Evolutionary conservation across 331 rosid species (phyloP).

Genomic region (Pyracantha coccinea): DNA sequence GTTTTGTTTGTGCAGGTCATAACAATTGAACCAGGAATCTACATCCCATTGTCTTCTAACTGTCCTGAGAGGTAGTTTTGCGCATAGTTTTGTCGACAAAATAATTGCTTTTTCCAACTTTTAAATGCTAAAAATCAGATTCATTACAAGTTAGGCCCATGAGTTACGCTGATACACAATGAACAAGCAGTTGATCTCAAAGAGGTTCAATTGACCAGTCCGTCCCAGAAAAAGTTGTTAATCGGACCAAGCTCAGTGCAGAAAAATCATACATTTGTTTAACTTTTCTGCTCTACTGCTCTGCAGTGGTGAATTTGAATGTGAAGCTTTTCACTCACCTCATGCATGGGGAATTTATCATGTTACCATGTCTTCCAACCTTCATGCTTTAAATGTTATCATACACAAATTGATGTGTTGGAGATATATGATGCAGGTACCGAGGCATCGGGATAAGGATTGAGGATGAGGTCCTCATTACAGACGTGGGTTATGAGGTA

Average conservation of each 20-base stretch:
- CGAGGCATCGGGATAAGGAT: slow-evolving; percentile 84
- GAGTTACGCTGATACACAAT: background rate
- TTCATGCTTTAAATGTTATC: slow-evolving; percentile 21
- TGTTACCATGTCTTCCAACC: background rate
- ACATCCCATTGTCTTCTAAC: slow-evolving; percentile 59
- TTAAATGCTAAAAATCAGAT: background rate
- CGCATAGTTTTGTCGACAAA: background rate
- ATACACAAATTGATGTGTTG: slow-evolving; percentile 4
- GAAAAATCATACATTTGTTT: background rate
- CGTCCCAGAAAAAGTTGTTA: background rate
- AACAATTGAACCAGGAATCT: slow-evolving; percentile 91
- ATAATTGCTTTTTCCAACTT: slow-evolving; percentile 7
- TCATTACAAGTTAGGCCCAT: background rate
- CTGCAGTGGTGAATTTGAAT: background rate
- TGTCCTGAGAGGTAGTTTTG: slow-evolving; percentile 55
- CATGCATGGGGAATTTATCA: background rate
- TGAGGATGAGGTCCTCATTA: slow-evolving; percentile 87
- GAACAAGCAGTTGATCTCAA: background rate
- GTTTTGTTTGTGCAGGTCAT: slow-evolving; percentile 49
- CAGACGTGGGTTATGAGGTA: slow-evolving; percentile 90
- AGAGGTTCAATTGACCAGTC: background rate
- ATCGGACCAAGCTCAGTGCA: background rate
- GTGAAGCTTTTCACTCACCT: background rate
- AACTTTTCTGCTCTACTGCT: background rate
- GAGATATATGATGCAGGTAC: slow-evolving; percentile 37